Percentiles rank a stretch among this genome's conserved stretches.
Conservation (phyloP, 768 basidiomycete genomes). For the Megacollybia marginata region DNA sequence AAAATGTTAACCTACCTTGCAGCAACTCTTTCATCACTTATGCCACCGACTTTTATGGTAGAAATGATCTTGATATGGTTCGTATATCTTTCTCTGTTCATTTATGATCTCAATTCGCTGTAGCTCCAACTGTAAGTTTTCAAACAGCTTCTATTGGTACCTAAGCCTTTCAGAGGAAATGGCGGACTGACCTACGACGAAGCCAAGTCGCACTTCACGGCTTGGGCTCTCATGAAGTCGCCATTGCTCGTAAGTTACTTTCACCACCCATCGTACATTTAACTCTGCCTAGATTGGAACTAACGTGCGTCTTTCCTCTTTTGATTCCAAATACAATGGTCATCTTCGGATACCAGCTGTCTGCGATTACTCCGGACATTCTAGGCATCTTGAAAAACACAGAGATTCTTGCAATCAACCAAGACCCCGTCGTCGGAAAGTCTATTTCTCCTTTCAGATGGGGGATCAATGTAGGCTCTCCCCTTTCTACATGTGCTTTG, state of each 20-base stretch:
- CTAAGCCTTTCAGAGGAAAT: constrained; percentile 41
- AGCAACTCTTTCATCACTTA: constrained; percentile 64
- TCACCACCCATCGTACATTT: not conserved
- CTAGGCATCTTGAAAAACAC: constrained; percentile 53
- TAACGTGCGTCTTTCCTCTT: constrained; percentile 26
- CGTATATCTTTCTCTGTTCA: constrained; percentile 2
- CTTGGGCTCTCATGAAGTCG: constrained; percentile 65
- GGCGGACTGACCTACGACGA: constrained; percentile 55
- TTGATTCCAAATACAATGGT: too few relatives aligned
- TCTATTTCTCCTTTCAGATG: constrained; percentile 62
- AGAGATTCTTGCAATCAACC: constrained; percentile 64
- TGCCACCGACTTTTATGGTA: constrained; percentile 58
- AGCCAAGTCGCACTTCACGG: constrained; percentile 62
- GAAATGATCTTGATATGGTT: constrained; percentile 66
- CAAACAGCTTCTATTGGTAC: not conserved
- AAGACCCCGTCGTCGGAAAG: constrained; percentile 55
- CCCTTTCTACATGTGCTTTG: not conserved
- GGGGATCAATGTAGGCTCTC: constrained; percentile 49
- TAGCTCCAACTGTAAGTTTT: constrained; percentile 46
- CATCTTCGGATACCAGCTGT: constrained; percentile 27
- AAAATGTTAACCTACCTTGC: not conserved
- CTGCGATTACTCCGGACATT: constrained; percentile 39
- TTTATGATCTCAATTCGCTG: too few relatives aligned
- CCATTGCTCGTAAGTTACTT: constrained; percentile 35
- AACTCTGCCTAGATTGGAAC: constrained; percentile 37